A percentile compares a stretch with the other conserved stretches of the same genome.
phyloP scores from a whole-genome alignment of 2,329 filamentous ascomycete genomes.

The Didymella sp. region DNA sequence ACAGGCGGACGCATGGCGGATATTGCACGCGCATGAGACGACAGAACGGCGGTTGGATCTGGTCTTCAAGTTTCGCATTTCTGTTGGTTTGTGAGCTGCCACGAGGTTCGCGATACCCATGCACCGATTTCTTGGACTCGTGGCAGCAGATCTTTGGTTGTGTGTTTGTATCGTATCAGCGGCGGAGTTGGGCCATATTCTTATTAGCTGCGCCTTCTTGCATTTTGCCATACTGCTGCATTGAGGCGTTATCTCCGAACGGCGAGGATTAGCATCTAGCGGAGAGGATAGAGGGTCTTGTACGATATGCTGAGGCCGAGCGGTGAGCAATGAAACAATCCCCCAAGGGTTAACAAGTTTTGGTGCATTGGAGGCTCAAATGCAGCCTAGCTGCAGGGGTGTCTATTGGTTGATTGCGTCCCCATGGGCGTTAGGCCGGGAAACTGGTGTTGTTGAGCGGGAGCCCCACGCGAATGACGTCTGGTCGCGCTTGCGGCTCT shows the following conservation, averaged over 20 bases:
- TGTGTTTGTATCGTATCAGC: constrained; percentile 37
- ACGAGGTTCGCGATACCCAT: constrained; percentile 47
- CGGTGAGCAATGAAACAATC: constrained; percentile 22
- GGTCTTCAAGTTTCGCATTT: constrained; percentile 37
- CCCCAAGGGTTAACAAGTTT: constrained; percentile 16
- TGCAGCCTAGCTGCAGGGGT: constrained; percentile 14
- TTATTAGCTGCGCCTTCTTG: constrained; percentile 32
- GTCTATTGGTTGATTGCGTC: constrained; percentile 12
- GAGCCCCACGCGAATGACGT: constrained; percentile 31
- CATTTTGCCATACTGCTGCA: constrained; percentile 31
- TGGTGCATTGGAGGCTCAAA: constrained; percentile 14
- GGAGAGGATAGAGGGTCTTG: constrained; percentile 27
- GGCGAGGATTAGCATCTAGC: constrained; percentile 28
- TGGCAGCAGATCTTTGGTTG: constrained; percentile 38
- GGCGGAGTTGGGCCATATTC: constrained; percentile 43
- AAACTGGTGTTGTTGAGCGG: constrained; percentile 26
- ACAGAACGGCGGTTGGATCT: constrained; percentile 31
- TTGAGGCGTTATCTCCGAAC: constrained; percentile 18
- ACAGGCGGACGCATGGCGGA: constrained; percentile 15
- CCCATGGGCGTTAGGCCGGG: constrained; percentile 15
- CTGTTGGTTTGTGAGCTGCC: constrained; percentile 35
- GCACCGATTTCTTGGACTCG: constrained; percentile 37
- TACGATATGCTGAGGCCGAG: constrained; percentile 31
- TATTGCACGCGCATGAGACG: constrained; percentile 29
- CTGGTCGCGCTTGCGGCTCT: constrained; percentile 29